Evolutionary conservation across 2,329 filamentous ascomycete genomes (phyloP).

Genomic region (Colletotrichum sp.): DNA sequence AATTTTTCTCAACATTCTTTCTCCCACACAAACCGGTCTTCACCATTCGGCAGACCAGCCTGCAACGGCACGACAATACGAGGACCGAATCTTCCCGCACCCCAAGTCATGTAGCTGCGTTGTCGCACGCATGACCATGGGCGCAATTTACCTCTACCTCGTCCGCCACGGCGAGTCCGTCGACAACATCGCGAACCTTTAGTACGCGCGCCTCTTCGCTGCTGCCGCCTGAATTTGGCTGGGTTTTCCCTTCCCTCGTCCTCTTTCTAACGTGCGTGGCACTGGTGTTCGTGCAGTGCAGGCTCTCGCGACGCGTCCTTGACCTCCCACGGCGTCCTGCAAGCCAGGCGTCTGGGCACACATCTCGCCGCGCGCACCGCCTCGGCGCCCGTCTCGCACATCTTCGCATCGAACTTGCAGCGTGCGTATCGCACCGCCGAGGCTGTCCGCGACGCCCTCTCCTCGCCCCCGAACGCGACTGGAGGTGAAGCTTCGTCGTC

Average conservation of each 20-base stretch:
- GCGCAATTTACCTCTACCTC: constrained; percentile 61
- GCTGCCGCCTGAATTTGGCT: not conserved
- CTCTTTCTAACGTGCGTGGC: constrained; percentile 27
- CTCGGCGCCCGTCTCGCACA: constrained; percentile 52
- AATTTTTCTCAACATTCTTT: not conserved
- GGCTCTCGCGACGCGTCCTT: constrained; percentile 81
- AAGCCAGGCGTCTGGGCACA: constrained; percentile 73
- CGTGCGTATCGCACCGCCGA: constrained; percentile 76
- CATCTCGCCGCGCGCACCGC: constrained; percentile 52
- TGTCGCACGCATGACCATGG: constrained; percentile 4
- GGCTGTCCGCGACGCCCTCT: constrained; percentile 65
- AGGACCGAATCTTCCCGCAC: not conserved
- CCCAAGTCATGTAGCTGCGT: constrained; percentile 1
- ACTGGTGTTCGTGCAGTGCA: constrained; percentile 52
- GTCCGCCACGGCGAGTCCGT: constrained; percentile 90
- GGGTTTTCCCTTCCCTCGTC: not conserved
- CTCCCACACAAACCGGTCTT: not conserved
- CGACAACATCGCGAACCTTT: constrained; percentile 82
- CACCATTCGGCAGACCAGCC: not conserved
- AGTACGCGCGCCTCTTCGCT: constrained; percentile 51
- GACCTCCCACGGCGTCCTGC: constrained; percentile 81
- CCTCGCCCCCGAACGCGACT: not conserved
- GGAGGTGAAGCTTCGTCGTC: not conserved
- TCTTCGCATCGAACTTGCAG: constrained; percentile 81
- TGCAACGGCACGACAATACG: not conserved